Conservation (phyloP, 2,329 filamentous ascomycete genomes). For the Exophiala calicioides region DNA sequence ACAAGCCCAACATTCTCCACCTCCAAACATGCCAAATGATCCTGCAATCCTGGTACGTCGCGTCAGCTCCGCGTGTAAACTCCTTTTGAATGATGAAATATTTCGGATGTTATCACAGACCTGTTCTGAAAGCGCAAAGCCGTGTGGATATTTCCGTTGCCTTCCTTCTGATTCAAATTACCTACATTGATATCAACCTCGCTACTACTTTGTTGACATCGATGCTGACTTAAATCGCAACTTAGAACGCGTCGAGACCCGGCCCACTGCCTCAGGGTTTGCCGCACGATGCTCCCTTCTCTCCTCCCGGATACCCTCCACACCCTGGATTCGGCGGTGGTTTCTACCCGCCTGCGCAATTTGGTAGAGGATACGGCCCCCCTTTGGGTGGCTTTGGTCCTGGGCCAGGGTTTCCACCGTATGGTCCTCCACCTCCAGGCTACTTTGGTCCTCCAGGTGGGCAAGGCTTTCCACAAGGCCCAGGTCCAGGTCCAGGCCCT, state of each 20-base stretch:
- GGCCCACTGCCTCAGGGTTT: conserved; percentile 41
- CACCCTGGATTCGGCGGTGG: conserved; percentile 36
- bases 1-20: conserved; percentile 63
- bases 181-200: not conserved
- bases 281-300: conserved; percentile 37
- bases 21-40: conserved; percentile 75
- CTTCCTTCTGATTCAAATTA: conserved; percentile 88
- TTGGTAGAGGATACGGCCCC: conserved; percentile 52
- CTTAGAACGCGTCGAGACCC: conserved; percentile 47
- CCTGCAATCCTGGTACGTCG: conserved; percentile 95
- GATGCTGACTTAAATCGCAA: conserved; percentile 11
- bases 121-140: conserved; percentile 89
- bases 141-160: conserved; percentile 99
- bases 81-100: conserved; percentile 75
- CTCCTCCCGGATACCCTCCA: conserved; percentile 53
- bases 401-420: conserved; percentile 70
- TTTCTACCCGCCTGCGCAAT: conserved; percentile 49
- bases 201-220: not conserved
- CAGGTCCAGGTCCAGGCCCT: conserved; percentile 68
- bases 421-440: conserved; percentile 75
- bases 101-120: conserved; percentile 88
- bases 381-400: conserved; percentile 54
- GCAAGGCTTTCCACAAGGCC: conserved; percentile 70
- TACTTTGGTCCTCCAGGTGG: conserved; percentile 63
- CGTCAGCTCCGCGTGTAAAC: conserved; percentile 10